Base-by-base conservation (phyloP, 2,329 filamentous ascomycete genomes). In the Trichoderma polysporum region DNA sequence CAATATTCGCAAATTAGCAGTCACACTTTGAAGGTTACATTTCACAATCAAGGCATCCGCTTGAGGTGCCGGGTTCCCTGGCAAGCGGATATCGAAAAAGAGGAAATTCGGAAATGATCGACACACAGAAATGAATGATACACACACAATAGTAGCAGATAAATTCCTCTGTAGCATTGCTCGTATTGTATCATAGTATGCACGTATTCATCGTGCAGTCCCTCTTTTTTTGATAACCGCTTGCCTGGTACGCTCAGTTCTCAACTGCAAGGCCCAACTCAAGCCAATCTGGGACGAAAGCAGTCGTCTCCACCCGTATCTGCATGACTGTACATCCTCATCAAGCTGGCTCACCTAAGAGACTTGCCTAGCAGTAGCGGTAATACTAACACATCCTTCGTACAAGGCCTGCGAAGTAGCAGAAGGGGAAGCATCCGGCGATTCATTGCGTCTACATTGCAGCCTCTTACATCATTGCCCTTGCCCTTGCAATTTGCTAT, bases 401-500 rank as follows among this genome's bases (percentile, higher is more conserved):
- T 45, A 12, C 41, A 45, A 33, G 35, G 17, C 29, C 29, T 22
- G 50, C 29, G 33, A 31, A 15, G 37, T 31, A 12, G 31, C 29
- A 37, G 25, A 58, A 50, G 29, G 7, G 22, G 31, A 50, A 37
- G 31, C n/a, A 35, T 49, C 19, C 5, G 31, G 41, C 10, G 19
- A 61, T 27, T 31, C 41, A 2, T 4, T 52, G 35, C 49, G 17
- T 27, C 4, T 35, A 31, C 52, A 15, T 27, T n/a, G 58, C 19
- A 62, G 31, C 22, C 33, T 53, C 59, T 52, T 53, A 53, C 59
- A 63, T 63, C 59, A 53, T 63, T n/a, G n/a, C n/a, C n/a, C n/a
- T 53, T 22, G 49, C 49, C 59, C 59, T 62, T 53, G 49, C n/a
- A 27, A 7, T 60, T 31, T 31, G 35, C 50, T 22, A 27, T 19